Evolutionary conservation across 352 stramenopile species (phyloP).

Genomic region (Aphanomyces stellatus): DNA sequence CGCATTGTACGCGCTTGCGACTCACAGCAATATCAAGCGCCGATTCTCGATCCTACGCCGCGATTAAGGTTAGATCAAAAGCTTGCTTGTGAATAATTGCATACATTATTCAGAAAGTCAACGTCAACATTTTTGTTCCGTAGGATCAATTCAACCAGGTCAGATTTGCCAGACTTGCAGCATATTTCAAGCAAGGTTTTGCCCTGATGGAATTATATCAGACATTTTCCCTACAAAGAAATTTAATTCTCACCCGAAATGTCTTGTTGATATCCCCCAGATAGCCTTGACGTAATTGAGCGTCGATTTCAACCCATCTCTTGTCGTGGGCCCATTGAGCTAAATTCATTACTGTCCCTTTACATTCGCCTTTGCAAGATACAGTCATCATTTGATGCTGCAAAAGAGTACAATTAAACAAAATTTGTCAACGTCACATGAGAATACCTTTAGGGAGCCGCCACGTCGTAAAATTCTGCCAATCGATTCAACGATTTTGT

Average conservation of each 20-base stretch:
- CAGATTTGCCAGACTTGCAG: neutral
- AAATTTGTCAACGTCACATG: neutral
- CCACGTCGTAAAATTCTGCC: neutral
- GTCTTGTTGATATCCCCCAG: constrained; percentile 21
- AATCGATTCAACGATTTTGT: constrained; percentile 5
- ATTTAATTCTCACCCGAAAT: neutral
- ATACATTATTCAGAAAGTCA: constrained; percentile 15
- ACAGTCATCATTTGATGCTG: constrained; percentile 6
- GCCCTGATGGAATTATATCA: no score
- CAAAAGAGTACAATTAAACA: neutral
- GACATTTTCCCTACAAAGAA: no score
- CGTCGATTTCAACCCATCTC: neutral
- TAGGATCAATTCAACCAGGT: neutral
- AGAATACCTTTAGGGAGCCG: constrained; percentile 8
- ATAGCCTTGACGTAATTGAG: neutral
- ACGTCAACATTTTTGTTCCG: constrained; percentile 8
- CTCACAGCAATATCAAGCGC: constrained; percentile 10
- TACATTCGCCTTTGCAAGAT: constrained; percentile 18
- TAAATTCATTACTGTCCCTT: constrained; percentile 3
- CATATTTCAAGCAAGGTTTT: neutral
- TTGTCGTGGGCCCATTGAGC: neutral
- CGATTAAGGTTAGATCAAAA: neutral
- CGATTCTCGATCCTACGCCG: neutral
- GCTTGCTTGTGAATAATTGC: neutral
- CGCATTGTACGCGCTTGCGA: neutral